These are phyloP conservation scores for Clarireedia sp. DNA, from an alignment of 2,329 filamentous ascomycete species.

Conservation along the genomic window DNA sequence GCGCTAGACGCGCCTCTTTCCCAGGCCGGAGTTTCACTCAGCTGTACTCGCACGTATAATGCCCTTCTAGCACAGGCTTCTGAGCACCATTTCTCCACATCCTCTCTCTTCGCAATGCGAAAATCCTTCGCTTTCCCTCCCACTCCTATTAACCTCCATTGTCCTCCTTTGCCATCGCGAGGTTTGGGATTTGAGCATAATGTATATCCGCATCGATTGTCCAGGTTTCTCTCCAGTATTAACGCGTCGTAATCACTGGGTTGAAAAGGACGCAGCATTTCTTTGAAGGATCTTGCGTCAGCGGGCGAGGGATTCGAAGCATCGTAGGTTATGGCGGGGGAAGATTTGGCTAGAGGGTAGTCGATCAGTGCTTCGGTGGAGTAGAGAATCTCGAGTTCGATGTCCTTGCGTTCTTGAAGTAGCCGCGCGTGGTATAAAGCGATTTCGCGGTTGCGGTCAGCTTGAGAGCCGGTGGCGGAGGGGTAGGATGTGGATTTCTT, in stretches of 20 bases:
- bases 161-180: constrained; percentile 47
- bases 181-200: constrained; percentile 64
- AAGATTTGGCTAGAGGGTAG: constrained; percentile 35
- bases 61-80: constrained; percentile 69
- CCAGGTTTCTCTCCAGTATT: constrained; percentile 80
- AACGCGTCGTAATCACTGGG: constrained; percentile 84
- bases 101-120: constrained; percentile 60
- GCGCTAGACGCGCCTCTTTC: constrained; percentile 45
- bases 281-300: constrained; percentile 59
- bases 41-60: constrained; percentile 80
- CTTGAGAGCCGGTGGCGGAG: constrained; percentile 34
- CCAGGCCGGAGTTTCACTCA: constrained; percentile 80
- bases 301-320: constrained; percentile 44
- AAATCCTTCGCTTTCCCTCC: constrained; percentile 46
- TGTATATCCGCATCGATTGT: constrained; percentile 73
- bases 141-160: constrained; percentile 57
- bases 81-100: constrained; percentile 83
- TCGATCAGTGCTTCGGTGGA: constrained; percentile 54
- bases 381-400: constrained; percentile 65
- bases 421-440: constrained; percentile 76
- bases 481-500: constrained; percentile 47
- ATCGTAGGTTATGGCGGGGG: constrained; percentile 33
- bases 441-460: constrained; percentile 46
- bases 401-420: constrained; percentile 73
- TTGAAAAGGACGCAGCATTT: constrained; percentile 65